Percentiles rank a stretch among this genome's conserved stretches.
Evolutionary conservation across 352 stramenopile genomes (phyloP).

Genomic region (Saprolegnia parasitica): DNA sequence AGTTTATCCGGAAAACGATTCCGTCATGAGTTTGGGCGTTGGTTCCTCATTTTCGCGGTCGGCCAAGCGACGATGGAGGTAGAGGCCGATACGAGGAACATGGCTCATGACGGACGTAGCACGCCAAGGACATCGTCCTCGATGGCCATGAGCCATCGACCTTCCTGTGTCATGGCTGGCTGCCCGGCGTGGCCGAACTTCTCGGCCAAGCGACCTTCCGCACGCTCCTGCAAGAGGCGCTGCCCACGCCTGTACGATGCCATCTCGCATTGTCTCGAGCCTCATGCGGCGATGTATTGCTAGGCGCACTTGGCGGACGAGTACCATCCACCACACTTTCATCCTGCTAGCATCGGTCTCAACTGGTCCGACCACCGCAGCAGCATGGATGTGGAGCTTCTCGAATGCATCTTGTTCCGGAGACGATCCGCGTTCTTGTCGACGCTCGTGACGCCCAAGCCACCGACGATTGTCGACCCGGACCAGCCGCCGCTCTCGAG

Average conservation of each 20-base stretch:
- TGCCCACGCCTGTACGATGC: not conserved
- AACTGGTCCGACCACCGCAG: not conserved
- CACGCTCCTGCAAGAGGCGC: conserved; percentile 3
- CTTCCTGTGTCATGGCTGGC: conserved; percentile 9
- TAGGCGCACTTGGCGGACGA: conserved; percentile 5
- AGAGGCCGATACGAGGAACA: not conserved
- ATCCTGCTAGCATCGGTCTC: conserved; percentile 13
- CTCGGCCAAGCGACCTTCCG: conserved; percentile 18
- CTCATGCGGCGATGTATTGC: not conserved
- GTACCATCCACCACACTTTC: conserved; percentile 23
- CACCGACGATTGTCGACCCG: not conserved
- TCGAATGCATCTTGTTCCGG: conserved; percentile 20
- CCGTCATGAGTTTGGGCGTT: not conserved
- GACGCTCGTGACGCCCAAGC: conserved; percentile 2
- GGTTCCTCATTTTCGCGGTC: conserved; percentile 11
- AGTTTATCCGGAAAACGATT: too few species aligned
- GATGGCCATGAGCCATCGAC: conserved; percentile 1
- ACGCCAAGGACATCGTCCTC: conserved; percentile 21
- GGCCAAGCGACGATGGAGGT: conserved; percentile 24
- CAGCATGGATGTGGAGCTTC: not conserved
- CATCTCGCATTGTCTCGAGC: not conserved
- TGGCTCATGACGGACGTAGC: conserved; percentile 1
- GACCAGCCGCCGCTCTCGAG: not conserved
- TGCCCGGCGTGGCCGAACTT: conserved; percentile 10
- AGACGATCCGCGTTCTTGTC: conserved; percentile 3